Evolutionary conservation across 371 early-diverging fungal genomes (phyloP).

Genomic region (Dipsacomyces acuminosporus): DNA sequence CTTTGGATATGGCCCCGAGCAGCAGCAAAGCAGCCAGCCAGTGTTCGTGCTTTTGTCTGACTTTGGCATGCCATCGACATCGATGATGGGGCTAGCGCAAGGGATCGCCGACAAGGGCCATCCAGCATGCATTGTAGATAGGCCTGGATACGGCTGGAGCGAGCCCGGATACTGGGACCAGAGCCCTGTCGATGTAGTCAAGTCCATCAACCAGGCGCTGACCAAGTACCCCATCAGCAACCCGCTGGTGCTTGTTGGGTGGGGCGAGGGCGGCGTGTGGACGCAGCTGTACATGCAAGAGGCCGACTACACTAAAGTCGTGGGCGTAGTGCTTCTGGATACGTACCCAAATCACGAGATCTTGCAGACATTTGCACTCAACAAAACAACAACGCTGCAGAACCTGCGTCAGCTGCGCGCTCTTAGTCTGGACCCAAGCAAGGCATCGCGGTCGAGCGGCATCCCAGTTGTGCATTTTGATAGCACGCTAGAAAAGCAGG

Average conservation of each 20-base stretch:
- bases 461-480: slow-evolving; percentile 33
- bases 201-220: slow-evolving; percentile 45
- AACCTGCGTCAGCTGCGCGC: slow-evolving; percentile 40
- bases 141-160: slow-evolving; percentile 52
- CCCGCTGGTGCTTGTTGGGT: slow-evolving; percentile 45
- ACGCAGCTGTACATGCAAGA: slow-evolving; percentile 48
- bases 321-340: slow-evolving; percentile 46
- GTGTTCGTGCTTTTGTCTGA: slow-evolving; percentile 47
- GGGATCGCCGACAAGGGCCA: slow-evolving; percentile 37
- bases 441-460: neutral
- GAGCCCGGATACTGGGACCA: slow-evolving; percentile 48
- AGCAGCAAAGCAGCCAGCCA: slow-evolving; percentile 13
- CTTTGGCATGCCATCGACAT: slow-evolving; percentile 47
- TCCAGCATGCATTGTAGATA: slow-evolving; percentile 45
- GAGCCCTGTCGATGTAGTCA: slow-evolving; percentile 42
- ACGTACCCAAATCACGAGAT: slow-evolving; percentile 47
- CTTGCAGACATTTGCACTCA: slow-evolving; percentile 45
- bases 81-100: slow-evolving; percentile 42
- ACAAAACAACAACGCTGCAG: slow-evolving; percentile 43
- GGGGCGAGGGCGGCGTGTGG: slow-evolving; percentile 50
- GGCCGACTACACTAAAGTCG: slow-evolving; percentile 35
- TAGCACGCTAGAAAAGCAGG: slow-evolving; percentile 10
- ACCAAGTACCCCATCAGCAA: slow-evolving; percentile 34
- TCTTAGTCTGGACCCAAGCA: neutral
- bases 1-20: slow-evolving; percentile 13